A percentile compares a stretch with the other conserved stretches of the same genome.
Conservation (phyloP, 2,329 filamentous ascomycete genomes). For the Alternaria atra region DNA sequence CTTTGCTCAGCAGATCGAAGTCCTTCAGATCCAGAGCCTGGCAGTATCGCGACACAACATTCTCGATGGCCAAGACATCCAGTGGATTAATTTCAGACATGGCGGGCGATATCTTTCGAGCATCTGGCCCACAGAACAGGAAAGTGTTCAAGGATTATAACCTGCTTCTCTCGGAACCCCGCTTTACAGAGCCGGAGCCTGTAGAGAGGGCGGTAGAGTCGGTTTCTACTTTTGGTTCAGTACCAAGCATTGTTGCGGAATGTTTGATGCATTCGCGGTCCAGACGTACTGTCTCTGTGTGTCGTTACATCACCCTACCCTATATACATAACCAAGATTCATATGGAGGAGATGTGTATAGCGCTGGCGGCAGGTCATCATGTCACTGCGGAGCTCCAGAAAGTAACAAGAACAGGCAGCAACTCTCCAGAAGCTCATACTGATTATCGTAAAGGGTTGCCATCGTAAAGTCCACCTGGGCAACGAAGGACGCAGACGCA, state of each 20-base stretch:
- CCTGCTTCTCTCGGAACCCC: slow-evolving; percentile 16
- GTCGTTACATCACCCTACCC: background rate
- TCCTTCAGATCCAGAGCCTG: slow-evolving; percentile 56
- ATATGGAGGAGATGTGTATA: background rate
- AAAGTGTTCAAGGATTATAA: slow-evolving; percentile 9
- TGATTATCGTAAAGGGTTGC: background rate
- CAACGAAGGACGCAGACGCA: background rate
- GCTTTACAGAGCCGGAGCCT: slow-evolving; percentile 9
- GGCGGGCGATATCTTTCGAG: background rate
- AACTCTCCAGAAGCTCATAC: no score
- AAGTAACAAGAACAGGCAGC: background rate
- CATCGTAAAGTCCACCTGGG: background rate
- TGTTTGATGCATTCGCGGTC: background rate
- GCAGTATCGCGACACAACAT: slow-evolving; percentile 55
- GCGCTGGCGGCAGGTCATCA: background rate
- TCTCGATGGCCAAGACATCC: slow-evolving; percentile 52
- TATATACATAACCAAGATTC: background rate
- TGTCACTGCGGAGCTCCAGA: background rate
- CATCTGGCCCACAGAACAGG: background rate
- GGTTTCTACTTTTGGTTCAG: background rate
- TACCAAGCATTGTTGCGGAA: background rate
- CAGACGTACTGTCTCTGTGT: background rate
- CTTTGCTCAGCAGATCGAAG: slow-evolving; percentile 49
- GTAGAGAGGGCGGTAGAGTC: background rate
- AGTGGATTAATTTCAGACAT: slow-evolving; percentile 34